Evolutionary conservation across 1,139 yeast genomes (phyloP), one percentile per base, ranked within the genome.

Genomic region (Hyphopichia buzzinii): DNA sequence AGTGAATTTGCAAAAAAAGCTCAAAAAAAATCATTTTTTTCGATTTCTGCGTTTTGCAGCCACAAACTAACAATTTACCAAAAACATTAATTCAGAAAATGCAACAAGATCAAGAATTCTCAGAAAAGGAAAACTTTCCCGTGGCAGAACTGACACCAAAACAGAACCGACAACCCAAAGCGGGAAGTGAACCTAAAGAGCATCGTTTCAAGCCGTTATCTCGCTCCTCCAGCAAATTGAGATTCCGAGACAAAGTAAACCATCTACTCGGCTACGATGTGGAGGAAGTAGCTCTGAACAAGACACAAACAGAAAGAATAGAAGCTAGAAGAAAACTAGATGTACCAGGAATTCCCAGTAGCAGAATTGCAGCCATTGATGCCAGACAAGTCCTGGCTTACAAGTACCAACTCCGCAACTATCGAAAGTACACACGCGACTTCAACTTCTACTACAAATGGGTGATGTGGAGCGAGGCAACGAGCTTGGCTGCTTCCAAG

Each of bases 221-320:
- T 3, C 11, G 36, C 22, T 33, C 31, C 5, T 17, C 27, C 10
- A 31, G 29, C 17, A 14, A 24, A 11, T 45, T 52, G 21, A 51
- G 37, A 36, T 44, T 54, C 12, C 46, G 59, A 38, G 57, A 52
- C n/a, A 54, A 42, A 31, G 12, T 53, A 12, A 41, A 29, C 22
- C 34, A 44, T 22, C 32, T 47, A 6, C 37, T 53, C 12, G 47
- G 49, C 4, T 41, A 44, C 41, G 36, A 43, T 17, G 32, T 34
- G 26, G 29, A n/a, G 25, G 23, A 13, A 12, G n/a, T 10, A 8
- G 26, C 12, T 11, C 26, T 8, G 16, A 10, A 16, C 13, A n/a
- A 19, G 14, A 24, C 17, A 13, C 13, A 31, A 8, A 5, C 15
- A 3, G 7, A 24, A 13, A 4, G 6, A 11, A 8, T 15, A 3